Conservation (phyloP, 2,329 filamentous ascomycete genomes). For the Paramyrothecium sp. region DNA sequence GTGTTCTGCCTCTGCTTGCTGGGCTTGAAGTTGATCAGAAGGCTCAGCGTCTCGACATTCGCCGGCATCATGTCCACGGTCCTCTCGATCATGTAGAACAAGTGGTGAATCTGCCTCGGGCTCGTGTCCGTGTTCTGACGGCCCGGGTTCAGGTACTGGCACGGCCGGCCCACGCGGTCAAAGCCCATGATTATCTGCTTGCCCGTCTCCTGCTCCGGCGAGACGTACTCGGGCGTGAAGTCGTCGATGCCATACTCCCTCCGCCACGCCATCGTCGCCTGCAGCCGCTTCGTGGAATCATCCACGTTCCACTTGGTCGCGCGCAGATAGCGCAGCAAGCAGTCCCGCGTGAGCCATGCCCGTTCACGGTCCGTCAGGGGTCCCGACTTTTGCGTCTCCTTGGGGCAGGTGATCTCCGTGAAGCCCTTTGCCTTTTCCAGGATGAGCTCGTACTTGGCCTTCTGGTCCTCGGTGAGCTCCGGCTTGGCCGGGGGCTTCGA, state of each 20-base stretch:
- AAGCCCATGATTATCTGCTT: conserved; percentile 91
- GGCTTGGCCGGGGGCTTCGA: conserved; percentile 56
- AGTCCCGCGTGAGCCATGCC: conserved; percentile 90
- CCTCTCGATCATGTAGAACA: conserved; percentile 94
- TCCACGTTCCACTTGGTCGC: conserved; percentile 86
- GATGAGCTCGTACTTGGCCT: conserved; percentile 77
- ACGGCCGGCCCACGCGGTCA: conserved; percentile 82
- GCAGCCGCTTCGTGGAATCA: conserved; percentile 76
- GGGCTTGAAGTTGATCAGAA: conserved; percentile 90
- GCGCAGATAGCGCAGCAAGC: conserved; percentile 86
- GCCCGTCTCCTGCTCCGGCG: conserved; percentile 91
- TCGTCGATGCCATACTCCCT: conserved; percentile 83
- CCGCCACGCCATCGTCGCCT: conserved; percentile 81
- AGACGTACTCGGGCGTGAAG: conserved; percentile 83
- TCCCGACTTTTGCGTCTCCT: conserved; percentile 54
- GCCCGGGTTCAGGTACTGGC: conserved; percentile 85
- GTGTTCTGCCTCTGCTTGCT: conserved; percentile 73
- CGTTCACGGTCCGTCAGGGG: conserved; percentile 77
- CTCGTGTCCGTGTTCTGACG: conserved; percentile 89
- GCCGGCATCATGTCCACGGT: conserved; percentile 84
- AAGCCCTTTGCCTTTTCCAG: conserved; percentile 69
- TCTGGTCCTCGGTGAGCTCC: conserved; percentile 71
- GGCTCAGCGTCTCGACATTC: conserved; percentile 79
- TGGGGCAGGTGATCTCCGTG: conserved; percentile 60
- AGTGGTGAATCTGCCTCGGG: conserved; percentile 85